phyloP scores from a whole-genome alignment of 1,284 basidiomycete species.

The Ustilago vetiveriae region DNA sequence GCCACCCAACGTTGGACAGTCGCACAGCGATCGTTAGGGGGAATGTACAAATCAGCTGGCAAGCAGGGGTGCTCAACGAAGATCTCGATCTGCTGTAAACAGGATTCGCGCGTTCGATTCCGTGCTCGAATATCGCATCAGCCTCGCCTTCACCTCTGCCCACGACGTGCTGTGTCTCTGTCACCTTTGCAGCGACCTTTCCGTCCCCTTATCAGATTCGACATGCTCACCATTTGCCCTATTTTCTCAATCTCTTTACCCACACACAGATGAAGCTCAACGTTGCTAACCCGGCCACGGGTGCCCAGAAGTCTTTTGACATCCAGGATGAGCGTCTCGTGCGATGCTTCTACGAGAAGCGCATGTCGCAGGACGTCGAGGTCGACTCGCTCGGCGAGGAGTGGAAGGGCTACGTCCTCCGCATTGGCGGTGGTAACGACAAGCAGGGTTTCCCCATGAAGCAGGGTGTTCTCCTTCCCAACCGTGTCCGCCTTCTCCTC shows the following conservation, averaged over 20 bases:
- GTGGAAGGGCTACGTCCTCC: constrained; percentile 96
- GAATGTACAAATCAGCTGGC: no score
- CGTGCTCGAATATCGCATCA: no score
- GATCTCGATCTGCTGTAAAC: no score
- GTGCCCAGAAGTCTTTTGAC: constrained; percentile 92
- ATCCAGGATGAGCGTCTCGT: constrained; percentile 90
- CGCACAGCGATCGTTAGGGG: no score
- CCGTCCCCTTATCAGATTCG: neutral
- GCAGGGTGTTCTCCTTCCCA: constrained; percentile 94
- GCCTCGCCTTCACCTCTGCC: neutral
- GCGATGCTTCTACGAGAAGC: constrained; percentile 95
- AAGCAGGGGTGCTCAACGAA: no score
- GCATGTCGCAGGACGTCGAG: constrained; percentile 92
- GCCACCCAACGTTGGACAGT: no score
- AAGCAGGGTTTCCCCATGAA: constrained; percentile 91
- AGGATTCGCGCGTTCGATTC: no score
- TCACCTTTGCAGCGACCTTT: neutral
- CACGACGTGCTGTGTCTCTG: constrained; percentile 22
- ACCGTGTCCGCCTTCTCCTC: constrained; percentile 94
- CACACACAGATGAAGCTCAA: constrained; percentile 85
- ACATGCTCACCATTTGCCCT: constrained; percentile 23
- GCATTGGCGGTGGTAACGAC: constrained; percentile 96
- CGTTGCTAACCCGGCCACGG: constrained; percentile 92
- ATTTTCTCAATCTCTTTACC: neutral
- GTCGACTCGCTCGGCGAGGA: constrained; percentile 92